Evolutionary conservation across 75 land plant species (phyloP).

Genomic region (Pinus tabuliformis): DNA sequence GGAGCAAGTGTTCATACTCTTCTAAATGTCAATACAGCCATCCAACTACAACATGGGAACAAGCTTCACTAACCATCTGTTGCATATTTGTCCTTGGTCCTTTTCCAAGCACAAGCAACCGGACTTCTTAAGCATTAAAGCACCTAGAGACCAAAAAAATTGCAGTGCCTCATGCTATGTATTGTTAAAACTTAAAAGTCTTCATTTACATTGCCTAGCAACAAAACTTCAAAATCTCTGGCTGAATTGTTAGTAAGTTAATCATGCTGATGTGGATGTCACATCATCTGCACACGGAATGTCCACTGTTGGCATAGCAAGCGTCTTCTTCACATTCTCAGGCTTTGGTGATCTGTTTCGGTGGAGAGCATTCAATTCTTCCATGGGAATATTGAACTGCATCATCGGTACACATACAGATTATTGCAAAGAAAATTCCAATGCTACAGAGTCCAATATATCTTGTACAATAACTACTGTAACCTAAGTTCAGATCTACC

Average conservation of each 20-base stretch:
- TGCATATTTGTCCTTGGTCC: background rate
- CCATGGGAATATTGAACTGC: background rate
- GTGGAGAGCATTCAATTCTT: background rate
- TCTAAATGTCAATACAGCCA: background rate
- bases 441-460: background rate
- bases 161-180: background rate
- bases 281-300: slow-evolving; percentile 9
- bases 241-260: background rate
- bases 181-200: background rate
- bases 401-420: background rate
- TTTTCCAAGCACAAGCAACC: background rate
- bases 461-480: background rate
- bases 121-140: background rate
- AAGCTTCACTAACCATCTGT: background rate
- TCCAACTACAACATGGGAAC: background rate
- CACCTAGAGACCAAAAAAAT: background rate
- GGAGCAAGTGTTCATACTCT: background rate
- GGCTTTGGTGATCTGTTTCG: slow-evolving; percentile 3
- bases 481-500: background rate
- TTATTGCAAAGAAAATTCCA: background rate
- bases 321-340: slow-evolving; percentile 1
- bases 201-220: background rate
- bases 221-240: background rate
- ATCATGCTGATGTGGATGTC: slow-evolving; percentile 8
- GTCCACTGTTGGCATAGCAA: slow-evolving; percentile 1